Conservation (phyloP, 805 yeast species). For the Kodamaea laetipori region DNA sequence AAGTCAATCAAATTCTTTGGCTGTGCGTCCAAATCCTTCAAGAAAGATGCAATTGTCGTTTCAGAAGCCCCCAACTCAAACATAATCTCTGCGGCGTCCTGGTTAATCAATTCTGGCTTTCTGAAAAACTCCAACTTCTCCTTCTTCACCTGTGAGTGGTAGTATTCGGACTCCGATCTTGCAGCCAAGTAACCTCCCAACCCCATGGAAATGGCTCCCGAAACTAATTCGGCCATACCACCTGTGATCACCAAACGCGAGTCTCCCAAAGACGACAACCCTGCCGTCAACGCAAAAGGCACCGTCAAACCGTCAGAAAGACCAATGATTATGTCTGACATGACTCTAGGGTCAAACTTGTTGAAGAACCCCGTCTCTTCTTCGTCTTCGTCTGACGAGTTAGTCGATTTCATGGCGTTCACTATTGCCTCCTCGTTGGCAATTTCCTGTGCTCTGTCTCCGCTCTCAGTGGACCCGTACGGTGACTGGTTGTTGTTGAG, state of each 20-base stretch:
- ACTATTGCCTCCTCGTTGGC: slow-evolving; percentile 41
- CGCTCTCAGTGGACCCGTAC: slow-evolving; percentile 35
- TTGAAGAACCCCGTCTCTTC: slow-evolving; percentile 45
- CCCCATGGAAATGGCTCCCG: slow-evolving; percentile 98
- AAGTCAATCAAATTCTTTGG: slow-evolving; percentile 84
- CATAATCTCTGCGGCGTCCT: slow-evolving; percentile 79
- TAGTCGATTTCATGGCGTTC: slow-evolving; percentile 31
- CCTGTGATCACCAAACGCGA: slow-evolving; percentile 92
- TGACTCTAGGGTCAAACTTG: slow-evolving; percentile 82
- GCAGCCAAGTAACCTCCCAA: slow-evolving; percentile 97
- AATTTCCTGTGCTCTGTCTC: slow-evolving; percentile 37
- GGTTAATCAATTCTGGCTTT: slow-evolving; percentile 65
- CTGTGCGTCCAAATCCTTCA: slow-evolving; percentile 73
- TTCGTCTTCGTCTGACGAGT: slow-evolving; percentile 26
- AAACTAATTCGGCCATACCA: slow-evolving; percentile 95
- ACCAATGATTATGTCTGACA: slow-evolving; percentile 92
- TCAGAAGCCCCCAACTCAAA: slow-evolving; percentile 73
- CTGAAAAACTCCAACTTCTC: slow-evolving; percentile 70
- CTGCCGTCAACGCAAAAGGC: slow-evolving; percentile 98
- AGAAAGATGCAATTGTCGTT: slow-evolving; percentile 70
- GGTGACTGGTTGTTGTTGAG: slow-evolving; percentile 37
- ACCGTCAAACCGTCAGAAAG: slow-evolving; percentile 94
- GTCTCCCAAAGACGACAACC: slow-evolving; percentile 87
- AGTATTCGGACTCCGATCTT: slow-evolving; percentile 78
- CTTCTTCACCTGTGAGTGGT: slow-evolving; percentile 66